phyloP scores from a whole-genome alignment of 2,329 filamentous ascomycete species.

The Teratosphaeria destructans region DNA sequence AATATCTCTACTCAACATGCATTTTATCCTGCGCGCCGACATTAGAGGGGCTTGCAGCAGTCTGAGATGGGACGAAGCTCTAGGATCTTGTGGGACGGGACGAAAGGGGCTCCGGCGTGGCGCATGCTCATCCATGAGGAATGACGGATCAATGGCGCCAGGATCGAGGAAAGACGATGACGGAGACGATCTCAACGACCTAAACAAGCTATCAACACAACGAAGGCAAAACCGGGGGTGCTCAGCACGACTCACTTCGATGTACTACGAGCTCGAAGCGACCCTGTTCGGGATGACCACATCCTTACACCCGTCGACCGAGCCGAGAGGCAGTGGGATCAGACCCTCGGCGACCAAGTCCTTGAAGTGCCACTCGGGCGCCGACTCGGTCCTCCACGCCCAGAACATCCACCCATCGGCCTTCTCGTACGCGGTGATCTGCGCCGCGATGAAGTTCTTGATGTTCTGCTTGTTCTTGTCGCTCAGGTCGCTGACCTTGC shows the following conservation, averaged over 20 bases:
- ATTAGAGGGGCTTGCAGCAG: no score
- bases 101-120: not conserved
- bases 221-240: not conserved
- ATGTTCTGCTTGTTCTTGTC: constrained; percentile 34
- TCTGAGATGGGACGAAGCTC: not conserved
- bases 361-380: constrained; percentile 41
- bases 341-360: constrained; percentile 31
- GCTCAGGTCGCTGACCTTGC: constrained; percentile 32
- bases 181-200: not conserved
- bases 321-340: constrained; percentile 14
- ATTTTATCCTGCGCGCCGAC: no score
- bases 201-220: not conserved
- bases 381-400: constrained; percentile 40
- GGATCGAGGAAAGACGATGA: not conserved
- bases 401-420: constrained; percentile 41
- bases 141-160: not conserved
- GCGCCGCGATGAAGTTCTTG: constrained; percentile 35
- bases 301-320: constrained; percentile 2
- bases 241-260: not conserved
- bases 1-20: not conserved
- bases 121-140: not conserved
- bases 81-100: not conserved
- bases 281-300: not conserved
- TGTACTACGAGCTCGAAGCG: not conserved
- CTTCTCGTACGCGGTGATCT: constrained; percentile 39